phyloP scores from a whole-genome alignment of 306 rosid genomes.

The Cucurbita maxima region DNA sequence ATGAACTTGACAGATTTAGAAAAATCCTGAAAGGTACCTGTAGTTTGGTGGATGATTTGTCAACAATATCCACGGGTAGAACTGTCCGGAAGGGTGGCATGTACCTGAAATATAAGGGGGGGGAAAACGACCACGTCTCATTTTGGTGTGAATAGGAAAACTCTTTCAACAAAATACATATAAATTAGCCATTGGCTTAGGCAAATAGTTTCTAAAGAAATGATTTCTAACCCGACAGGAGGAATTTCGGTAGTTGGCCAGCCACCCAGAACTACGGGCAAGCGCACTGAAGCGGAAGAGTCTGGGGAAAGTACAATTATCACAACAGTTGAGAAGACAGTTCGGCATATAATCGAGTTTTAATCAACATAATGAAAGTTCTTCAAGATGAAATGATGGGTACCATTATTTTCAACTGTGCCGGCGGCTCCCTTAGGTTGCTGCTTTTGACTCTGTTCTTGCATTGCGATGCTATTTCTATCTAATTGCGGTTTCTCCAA shows the following conservation, averaged over 20 bases:
- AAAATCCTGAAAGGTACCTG: constrained; percentile 20
- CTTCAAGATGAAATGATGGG: constrained; percentile 6
- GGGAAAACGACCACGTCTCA: background rate
- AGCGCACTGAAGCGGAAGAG: constrained; percentile 21
- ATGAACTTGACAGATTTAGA: background rate
- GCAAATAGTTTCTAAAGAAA: background rate
- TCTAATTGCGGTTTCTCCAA: constrained; percentile 24
- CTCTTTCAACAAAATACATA: background rate
- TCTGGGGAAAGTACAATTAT: constrained; percentile 13
- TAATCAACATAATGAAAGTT: background rate
- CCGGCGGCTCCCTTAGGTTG: constrained; percentile 14
- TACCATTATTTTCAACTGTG: constrained; percentile 34
- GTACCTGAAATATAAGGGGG: constrained; percentile 13
- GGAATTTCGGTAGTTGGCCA: constrained; percentile 21
- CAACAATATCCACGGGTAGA: background rate
- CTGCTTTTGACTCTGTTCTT: constrained; percentile 18
- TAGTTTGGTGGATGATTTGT: constrained; percentile 9
- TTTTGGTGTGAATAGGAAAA: background rate
- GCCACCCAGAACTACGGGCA: constrained; percentile 24
- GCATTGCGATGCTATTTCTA: constrained; percentile 10
- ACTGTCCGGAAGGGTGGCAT: constrained; percentile 18
- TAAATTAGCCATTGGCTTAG: background rate
- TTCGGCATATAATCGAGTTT: background rate
- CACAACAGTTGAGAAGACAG: background rate
- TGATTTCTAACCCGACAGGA: constrained; percentile 28